These are phyloP conservation scores for Sarocladiaceae sp. DNA, from an alignment of 2,329 filamentous ascomycete genomes.

Conservation along the genomic window DNA sequence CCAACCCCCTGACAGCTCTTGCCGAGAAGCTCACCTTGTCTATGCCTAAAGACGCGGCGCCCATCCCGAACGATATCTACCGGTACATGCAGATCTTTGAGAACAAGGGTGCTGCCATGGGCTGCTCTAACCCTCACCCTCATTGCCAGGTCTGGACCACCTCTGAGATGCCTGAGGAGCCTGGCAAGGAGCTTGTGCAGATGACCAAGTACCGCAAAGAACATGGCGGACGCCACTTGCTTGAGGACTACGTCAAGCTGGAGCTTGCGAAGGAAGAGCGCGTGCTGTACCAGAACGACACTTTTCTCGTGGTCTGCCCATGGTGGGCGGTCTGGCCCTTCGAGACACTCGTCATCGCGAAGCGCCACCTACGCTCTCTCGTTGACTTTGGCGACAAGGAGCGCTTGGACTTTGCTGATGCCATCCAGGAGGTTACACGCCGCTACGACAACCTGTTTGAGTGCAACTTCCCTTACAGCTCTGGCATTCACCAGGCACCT, in stretches of 20 bases:
- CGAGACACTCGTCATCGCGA: conserved; percentile 85
- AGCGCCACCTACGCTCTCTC: conserved; percentile 76
- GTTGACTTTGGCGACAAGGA: conserved; percentile 75
- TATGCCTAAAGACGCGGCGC: conserved; percentile 30
- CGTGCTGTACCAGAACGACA: conserved; percentile 80
- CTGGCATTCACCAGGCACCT: conserved; percentile 93
- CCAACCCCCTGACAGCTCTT: conserved; percentile 54
- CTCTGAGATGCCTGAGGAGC: conserved; percentile 86
- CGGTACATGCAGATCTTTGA: conserved; percentile 99
- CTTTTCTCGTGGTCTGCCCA: conserved; percentile 83
- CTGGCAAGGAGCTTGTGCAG: conserved; percentile 71
- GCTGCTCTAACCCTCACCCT: conserved; percentile 96
- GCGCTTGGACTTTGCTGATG: conserved; percentile 70
- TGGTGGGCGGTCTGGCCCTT: conserved; percentile 99
- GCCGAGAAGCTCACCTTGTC: conserved; percentile 36
- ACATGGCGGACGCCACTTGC: conserved; percentile 68
- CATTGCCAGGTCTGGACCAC: conserved; percentile 97
- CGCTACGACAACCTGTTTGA: conserved; percentile 97
- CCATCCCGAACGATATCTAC: conserved; percentile 67
- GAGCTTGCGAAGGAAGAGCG: conserved; percentile 80
- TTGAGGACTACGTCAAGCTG: conserved; percentile 81
- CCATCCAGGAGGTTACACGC: conserved; percentile 81
- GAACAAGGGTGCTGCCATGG: conserved; percentile 97
- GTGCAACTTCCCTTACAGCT: conserved; percentile 94
- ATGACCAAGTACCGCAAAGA: conserved; percentile 73